Base-by-base conservation (phyloP, 2,329 filamentous ascomycete genomes). In the Oidium heveae region DNA sequence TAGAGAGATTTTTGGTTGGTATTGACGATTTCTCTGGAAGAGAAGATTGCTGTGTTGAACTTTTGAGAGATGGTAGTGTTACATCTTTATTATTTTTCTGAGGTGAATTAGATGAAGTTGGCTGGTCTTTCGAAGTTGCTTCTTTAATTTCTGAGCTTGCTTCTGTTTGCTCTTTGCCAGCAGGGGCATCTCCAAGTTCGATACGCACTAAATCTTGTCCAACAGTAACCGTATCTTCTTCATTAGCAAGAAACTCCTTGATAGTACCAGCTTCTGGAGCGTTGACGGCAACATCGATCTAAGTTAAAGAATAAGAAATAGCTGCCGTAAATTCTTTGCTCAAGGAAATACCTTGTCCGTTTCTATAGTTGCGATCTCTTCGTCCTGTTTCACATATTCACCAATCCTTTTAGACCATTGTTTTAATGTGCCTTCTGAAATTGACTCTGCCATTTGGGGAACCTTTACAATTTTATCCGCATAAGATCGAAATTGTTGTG, bases 351-450 rank as follows among this genome's bases (percentile, higher is more conserved):
- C 86, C 80, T 98, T 98, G 76, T 98, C 91, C 15, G 91, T 98
- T 71, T 98, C 91, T 65, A 98, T 98, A 52, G 89, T 95, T 34
- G 91, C 91, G 68, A 98, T 89, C 68, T 98, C 91, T 71, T 96
- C 91, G 66, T 98, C 91, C 64, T 82, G 82, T 72, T 94, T 87
- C 54, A 98, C 88, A 63, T 80, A 88, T 67, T 98, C 91, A 64
- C 91, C 91, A 62, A 95, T 73, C 70, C 89, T 68, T 68, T 96
- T 96, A 64, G 79, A 83, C 74, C 88, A 96, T 66, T 94, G 87
- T 72, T 94, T 95, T 65, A 98, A 69, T 22, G 91, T 98, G 58
- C 91, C 91, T 70, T 98, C 91, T 47, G 86, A 93, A 68, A 98
- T 96, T 52, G 91, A 96, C 70, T 98, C 91, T 59, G 91, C 91